Evolutionary conservation across 2,329 filamentous ascomycete species (phyloP).

Genomic region (Colletotrichum tropicicola): DNA sequence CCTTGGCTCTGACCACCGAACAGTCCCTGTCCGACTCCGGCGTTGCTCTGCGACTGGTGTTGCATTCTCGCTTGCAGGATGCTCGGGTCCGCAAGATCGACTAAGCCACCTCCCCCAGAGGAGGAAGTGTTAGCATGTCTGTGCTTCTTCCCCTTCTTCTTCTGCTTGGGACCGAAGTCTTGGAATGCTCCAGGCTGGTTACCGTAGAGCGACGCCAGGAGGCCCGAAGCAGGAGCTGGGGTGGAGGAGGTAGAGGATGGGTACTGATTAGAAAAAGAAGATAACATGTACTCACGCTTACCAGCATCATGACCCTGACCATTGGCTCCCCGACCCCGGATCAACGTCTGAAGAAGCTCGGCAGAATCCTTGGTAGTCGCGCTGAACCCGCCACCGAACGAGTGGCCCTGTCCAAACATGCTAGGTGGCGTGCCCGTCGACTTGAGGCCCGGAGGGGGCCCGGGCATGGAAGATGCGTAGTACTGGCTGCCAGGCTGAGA

Average conservation of each 20-base stretch:
- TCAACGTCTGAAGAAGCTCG: conserved; percentile 83
- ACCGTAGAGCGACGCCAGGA: conserved; percentile 92
- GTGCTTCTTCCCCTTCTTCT: conserved; percentile 99
- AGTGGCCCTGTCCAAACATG: conserved; percentile 91
- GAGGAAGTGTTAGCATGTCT: conserved; percentile 99
- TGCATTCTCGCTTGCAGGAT: conserved; percentile 98
- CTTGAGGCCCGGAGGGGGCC: conserved; percentile 93
- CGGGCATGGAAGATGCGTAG: conserved; percentile 86
- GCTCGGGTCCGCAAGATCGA: conserved; percentile 99
- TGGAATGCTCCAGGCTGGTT: conserved; percentile 85
- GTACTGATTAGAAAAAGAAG: conserved; percentile 90
- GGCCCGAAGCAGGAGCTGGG: conserved; percentile 88
- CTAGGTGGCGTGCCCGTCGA: conserved; percentile 93
- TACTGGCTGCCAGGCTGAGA: conserved; percentile 73
- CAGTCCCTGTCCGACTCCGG: conserved; percentile 86
- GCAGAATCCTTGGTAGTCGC: conserved; percentile 74
- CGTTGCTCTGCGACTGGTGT: conserved; percentile 83
- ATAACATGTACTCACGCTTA: conserved; percentile 99
- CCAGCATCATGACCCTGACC: conserved; percentile 82
- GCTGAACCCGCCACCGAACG: conserved; percentile 79
- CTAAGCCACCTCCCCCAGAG: conserved; percentile 98
- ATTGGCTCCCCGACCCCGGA: conserved; percentile 75
- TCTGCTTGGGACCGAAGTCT: conserved; percentile 95
- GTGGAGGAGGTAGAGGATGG: conserved; percentile 82
- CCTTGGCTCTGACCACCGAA: conserved; percentile 91